phyloP scores from a whole-genome alignment of 805 yeast genomes.

The Zygotorulaspora florentina region DNA sequence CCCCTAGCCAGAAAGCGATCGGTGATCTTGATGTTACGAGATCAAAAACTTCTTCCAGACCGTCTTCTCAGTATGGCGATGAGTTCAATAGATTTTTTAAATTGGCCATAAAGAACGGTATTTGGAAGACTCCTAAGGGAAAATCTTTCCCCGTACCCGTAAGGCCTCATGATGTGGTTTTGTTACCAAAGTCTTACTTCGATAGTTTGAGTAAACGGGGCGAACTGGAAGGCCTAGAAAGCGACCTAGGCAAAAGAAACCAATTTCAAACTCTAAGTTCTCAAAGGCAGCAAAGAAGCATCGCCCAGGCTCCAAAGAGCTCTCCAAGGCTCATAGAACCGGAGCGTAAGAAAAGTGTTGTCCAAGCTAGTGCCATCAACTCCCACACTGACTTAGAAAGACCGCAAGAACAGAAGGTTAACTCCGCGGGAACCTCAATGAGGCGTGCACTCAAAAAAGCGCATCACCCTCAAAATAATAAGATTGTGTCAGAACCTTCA shows the following conservation, averaged over 20 bases:
- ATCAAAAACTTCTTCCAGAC: neutral
- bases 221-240: no score
- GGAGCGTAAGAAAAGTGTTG: neutral
- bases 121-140: neutral
- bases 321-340: no score
- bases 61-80: neutral
- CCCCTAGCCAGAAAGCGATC: neutral
- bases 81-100: neutral
- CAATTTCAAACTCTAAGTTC: no score
- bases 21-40: no score
- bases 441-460: neutral
- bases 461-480: neutral
- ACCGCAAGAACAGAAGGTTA: neutral
- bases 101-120: conserved; percentile 45
- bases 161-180: conserved; percentile 47
- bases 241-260: no score
- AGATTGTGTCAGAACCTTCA: conserved; percentile 1
- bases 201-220: conserved; percentile 39
- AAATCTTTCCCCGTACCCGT: neutral
- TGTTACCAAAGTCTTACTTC: conserved; percentile 62
- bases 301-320: no score
- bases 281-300: no score
- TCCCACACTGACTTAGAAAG: no score
- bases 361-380: neutral
- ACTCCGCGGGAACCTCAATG: neutral